Base-by-base conservation (phyloP, 2,329 filamentous ascomycete species). In the Aspergillus quadricinctus region DNA sequence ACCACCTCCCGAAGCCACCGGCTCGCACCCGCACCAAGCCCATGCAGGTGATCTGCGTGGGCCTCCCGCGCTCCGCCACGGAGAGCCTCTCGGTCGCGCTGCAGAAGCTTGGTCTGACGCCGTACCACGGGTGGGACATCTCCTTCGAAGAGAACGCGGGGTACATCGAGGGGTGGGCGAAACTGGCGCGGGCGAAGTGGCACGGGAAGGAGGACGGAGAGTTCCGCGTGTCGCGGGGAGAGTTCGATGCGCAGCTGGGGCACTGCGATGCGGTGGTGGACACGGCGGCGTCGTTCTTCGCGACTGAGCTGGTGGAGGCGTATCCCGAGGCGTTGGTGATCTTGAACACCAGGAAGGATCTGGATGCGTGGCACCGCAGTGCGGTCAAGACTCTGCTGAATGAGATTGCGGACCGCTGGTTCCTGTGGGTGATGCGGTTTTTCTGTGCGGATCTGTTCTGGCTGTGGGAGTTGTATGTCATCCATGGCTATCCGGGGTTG, bases 191-290 rank as follows among this genome's bases (percentile, higher is more conserved):
- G 5, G 55, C 57, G 5, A 64, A 64, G 55, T 64, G 48, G 21
- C 25, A 37, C n/a, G 57, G 59, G 4, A 50, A 43, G 8, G 54
- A 35, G 9, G 57, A 60, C 28, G 60, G 60, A 9, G 54, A 62
- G 29, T 49, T 54, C 9, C 25, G 54, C 11, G 57, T 62, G 21
- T 23, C 43, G 43, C 43, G 43, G 3, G 55, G 27, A 0, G 60
- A 71, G 27, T 72, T 68, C 55, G 70, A 74, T 46, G 57, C 59
- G 17, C 49, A 72, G 17, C 58, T 73, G 1, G 68, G 69, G 21
- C 55, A 69, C 50, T 64, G 57, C 53, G 60, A 62, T 8, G 71
- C 66, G 1, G 57, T 71, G 4, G 66, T 68, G 4, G 74, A 77
- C 48, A 55, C 64, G 7, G 69, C 72, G 0, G 62, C 62, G 11